Evolutionary conservation across 2,329 filamentous ascomycete species (phyloP), one percentile per base, ranked within the genome.

Genomic region (Aotearoamyces nothofagi): DNA sequence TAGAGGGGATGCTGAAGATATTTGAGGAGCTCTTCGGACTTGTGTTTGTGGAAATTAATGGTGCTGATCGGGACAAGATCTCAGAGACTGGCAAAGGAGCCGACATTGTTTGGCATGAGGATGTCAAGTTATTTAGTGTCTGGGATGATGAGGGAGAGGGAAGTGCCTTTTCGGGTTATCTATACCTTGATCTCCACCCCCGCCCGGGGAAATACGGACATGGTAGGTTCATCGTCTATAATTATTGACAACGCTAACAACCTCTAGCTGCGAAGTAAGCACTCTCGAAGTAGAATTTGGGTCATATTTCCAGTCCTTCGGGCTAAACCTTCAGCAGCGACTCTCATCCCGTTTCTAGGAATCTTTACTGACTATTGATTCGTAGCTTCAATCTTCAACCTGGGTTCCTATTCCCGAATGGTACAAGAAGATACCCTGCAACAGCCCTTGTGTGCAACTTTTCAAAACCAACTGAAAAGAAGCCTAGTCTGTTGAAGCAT

Each of bases 401-500:
- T 1, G 78, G 78, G 14, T 83, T 68, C 53, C 55, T 72, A 32
- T 59, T 65, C 33, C 58, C 67, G 29, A 69, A 83, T 35, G 79
- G 78, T 36, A 74, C 69, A 19, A 66, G 78, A 31, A 65, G 72
- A 32, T 86, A 84, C 50, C 79, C 80, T 5, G 76, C 76, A 1
- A 87, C 80, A 0, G 78, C 80, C 2, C 60, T 87, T 8, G 79
- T 87, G 8, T 87, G 80, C 65, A 87, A 87, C 56, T 87, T 87
- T 51, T 79, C 73, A 47, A 86, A 86, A 54, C 77, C 80, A 2
- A 79, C 77, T 1, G 58, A 69, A 7, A 78, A 67, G 47, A 84
- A 83, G 52, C 80, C 80, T 4, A 79, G 72, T 13, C 62, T 87
- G 3, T 65, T 90, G 23, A 84, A 86, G 61, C 81, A 87, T 45